These are phyloP conservation scores for Aspergillus niger DNA, from an alignment of 2,329 filamentous ascomycete genomes.

Conservation along the genomic window DNA sequence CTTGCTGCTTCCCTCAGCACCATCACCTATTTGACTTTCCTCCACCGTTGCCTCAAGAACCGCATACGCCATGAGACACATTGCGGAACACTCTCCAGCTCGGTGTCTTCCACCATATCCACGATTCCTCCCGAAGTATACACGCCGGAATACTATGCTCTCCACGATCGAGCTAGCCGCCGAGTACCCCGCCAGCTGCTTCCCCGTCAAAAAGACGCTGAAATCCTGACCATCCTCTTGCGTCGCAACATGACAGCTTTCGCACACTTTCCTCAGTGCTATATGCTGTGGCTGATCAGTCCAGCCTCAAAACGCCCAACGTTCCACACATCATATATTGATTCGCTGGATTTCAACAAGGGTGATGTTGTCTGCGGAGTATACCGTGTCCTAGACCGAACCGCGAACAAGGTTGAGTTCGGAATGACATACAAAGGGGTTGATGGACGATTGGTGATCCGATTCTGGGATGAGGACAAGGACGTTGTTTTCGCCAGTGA, in stretches of 20 bases:
- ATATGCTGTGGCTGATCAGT: constrained; percentile 27
- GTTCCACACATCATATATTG: constrained; percentile 30
- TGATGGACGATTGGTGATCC: constrained; percentile 30
- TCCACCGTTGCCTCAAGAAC: constrained; percentile 27
- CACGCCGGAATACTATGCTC: constrained; percentile 20
- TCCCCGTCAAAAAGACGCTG: constrained; percentile 18
- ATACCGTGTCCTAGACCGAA: constrained; percentile 32
- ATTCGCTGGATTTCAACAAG: constrained; percentile 28
- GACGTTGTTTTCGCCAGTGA: constrained; percentile 31
- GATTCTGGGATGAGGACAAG: constrained; percentile 20
- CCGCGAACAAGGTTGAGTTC: constrained; percentile 33
- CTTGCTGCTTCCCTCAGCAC: constrained; percentile 31
- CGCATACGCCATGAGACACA: constrained; percentile 26
- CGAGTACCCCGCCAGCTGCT: constrained; percentile 24
- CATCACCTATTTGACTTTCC: constrained; percentile 26
- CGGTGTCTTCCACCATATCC: constrained; percentile 20
- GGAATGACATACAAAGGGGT: constrained; percentile 26
- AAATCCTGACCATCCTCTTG: constrained; percentile 32
- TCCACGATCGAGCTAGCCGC: constrained; percentile 29
- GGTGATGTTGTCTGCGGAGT: constrained; percentile 37
- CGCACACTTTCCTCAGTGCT: constrained; percentile 36
- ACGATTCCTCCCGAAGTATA: constrained; percentile 27
- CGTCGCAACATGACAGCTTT: constrained; percentile 39
- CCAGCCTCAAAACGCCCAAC: constrained; percentile 21
- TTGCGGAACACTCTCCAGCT: constrained; percentile 19